Evolutionary conservation across 2,329 filamentous ascomycete genomes (phyloP).

Genomic region (Aspergillus niger): DNA sequence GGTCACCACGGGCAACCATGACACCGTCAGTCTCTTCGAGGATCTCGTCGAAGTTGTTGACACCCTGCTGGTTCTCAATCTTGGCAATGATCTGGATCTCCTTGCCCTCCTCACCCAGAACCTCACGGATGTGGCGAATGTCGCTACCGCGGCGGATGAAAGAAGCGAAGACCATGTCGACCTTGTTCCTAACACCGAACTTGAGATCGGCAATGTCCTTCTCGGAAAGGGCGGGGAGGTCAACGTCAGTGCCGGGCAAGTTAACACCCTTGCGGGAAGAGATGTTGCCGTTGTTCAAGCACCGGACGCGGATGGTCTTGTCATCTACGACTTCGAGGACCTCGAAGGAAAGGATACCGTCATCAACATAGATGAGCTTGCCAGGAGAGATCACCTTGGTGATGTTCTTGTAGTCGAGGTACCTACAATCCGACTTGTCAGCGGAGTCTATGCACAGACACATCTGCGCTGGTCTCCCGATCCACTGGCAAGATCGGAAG

Average conservation of each 20-base stretch:
- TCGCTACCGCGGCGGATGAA: constrained; percentile 96
- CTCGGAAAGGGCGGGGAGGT: constrained; percentile 94
- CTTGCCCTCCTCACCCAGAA: constrained; percentile 88
- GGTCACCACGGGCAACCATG: constrained; percentile 98
- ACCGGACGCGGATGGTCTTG: constrained; percentile 81
- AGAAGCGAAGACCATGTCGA: constrained; percentile 98
- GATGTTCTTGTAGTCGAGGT: constrained; percentile 99
- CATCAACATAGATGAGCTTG: constrained; percentile 96
- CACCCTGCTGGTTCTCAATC: constrained; percentile 99
- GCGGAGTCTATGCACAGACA: constrained; percentile 2
- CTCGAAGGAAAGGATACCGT: constrained; percentile 95
- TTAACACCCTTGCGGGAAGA: constrained; percentile 99
- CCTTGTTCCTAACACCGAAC: constrained; percentile 97
- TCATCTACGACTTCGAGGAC: constrained; percentile 86
- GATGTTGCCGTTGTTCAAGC: constrained; percentile 97
- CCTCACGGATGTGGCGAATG: constrained; percentile 86
- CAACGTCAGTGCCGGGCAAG: constrained; percentile 96
- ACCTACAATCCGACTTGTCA: constrained; percentile 57
- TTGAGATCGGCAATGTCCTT: constrained; percentile 94
- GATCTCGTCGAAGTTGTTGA: constrained; percentile 99
- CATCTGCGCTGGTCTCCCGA: too few relatives aligned
- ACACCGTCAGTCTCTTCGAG: constrained; percentile 95
- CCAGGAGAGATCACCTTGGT: constrained; percentile 93
- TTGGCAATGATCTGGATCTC: constrained; percentile 99
- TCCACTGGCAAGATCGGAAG: background rate